Evolutionary conservation across 176 grass and related monocot species (phyloP), one percentile per base, ranked within the genome.

Genomic region (Neostapfia colusana): DNA sequence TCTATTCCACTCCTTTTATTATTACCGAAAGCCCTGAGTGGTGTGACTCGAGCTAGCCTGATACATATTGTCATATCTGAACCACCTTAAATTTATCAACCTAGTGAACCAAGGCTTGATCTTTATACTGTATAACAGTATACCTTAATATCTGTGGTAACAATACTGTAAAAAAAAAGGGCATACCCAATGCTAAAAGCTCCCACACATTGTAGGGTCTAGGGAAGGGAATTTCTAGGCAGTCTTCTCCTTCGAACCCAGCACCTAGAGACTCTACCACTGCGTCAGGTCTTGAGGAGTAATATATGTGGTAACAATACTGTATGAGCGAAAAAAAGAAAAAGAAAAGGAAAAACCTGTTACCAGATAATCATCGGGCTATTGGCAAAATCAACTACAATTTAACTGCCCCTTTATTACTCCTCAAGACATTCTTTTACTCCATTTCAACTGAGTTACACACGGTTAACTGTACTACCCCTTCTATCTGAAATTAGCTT

Each of bases 401-500:
- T 62, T 14, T 14, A 7, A 0, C 28, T 34, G 7, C n/a, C 17
- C 17, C 44, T 65, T 87, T 68, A 78, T 79, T 83, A 15, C 48
- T 67, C 41, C 41, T 72, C 20, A 21, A 21, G 67, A 27, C 73
- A 68, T 25, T 79, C 34, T 63, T 59, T 64, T 36, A 46, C 0
- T 54, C 8, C 38, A 36, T 70, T 71, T 76, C 21, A 53, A 21
- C 38, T 43, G 40, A 79, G 13, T 63, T 68, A 58, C 24, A 56
- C 67, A 20, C 54, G 56, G 62, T 48, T 59, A 68, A 37, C 70
- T 70, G 55, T 58, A 69, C 3, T 35, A 17, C 1, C 31, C 31
- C 31, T 20, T 27, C 4, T 2, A 13, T 54, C 55, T 45, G n/a
- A 35, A 70, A 23, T 56, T 88, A 88, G 21, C 76, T 84, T 43